A percentile compares a stretch with the other conserved stretches of the same genome.
Conservation (phyloP, 78 protist species). For the Guillardia theta region DNA sequence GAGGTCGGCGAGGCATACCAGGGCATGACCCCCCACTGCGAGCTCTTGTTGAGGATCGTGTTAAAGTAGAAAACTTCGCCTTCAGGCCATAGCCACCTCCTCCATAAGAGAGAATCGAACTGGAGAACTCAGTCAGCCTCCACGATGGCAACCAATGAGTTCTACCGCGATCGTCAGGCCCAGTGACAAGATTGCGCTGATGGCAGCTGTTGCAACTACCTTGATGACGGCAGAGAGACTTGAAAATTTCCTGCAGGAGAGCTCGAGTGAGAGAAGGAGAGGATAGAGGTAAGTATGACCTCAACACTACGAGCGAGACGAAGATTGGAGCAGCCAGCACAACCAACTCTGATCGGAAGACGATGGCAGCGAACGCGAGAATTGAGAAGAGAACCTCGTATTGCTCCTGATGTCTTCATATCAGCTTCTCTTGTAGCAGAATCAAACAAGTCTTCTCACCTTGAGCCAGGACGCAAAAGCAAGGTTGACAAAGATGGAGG, state of each 20-base stretch:
- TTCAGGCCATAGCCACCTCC: conserved; percentile 82
- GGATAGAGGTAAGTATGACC: no score
- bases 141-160: background rate
- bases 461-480: conserved; percentile 62
- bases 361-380: conserved; percentile 56
- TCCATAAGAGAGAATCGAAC: conserved; percentile 82
- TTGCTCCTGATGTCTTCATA: background rate
- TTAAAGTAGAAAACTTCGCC: conserved; percentile 83
- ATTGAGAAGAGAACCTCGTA: background rate
- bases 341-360: conserved; percentile 68
- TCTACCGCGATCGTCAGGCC: background rate
- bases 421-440: background rate
- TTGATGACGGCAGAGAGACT: no score
- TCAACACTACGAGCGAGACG: no score
- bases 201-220: background rate
- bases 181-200: no score
- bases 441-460: background rate
- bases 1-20: background rate
- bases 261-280: no score
- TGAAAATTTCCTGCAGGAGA: no score
- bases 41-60: conserved; percentile 64
- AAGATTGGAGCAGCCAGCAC: conserved; percentile 42
- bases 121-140: no score
- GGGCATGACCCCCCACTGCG: background rate
- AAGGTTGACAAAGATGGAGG: conserved; percentile 44